Evolutionary conservation across 164 flowering plant species (phyloP).

Genomic region (Piper betle): DNA sequence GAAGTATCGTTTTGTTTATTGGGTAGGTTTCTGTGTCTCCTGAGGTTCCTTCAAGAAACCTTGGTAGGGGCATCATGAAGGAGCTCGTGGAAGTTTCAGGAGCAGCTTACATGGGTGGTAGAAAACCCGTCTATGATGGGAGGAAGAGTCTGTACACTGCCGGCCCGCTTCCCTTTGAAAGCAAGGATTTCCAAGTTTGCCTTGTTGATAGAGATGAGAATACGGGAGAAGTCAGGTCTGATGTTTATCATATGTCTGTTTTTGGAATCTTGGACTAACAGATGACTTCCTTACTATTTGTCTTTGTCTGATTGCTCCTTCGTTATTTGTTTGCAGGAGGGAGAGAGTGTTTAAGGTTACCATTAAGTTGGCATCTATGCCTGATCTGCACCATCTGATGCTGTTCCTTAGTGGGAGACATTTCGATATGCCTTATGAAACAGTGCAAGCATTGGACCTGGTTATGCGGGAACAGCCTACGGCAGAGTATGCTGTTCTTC

Average conservation of each 20-base stretch:
- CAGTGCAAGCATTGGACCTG: slow-evolving; percentile 59
- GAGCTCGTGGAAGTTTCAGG: slow-evolving; percentile 17
- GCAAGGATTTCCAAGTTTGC: slow-evolving; percentile 41
- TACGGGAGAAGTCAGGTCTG: slow-evolving; percentile 11
- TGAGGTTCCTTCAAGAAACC: slow-evolving; percentile 39
- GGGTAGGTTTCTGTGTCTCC: slow-evolving; percentile 59
- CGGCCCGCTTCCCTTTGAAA: slow-evolving; percentile 40
- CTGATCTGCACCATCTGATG: slow-evolving; percentile 36
- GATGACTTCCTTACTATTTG: neutral
- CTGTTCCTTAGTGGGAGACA: slow-evolving; percentile 34
- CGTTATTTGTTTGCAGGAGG: slow-evolving; percentile 23
- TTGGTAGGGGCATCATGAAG: slow-evolving; percentile 29
- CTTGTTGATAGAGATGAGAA: slow-evolving; percentile 19
- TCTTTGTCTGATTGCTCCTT: neutral
- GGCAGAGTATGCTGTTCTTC: slow-evolving; percentile 7
- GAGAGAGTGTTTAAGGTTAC: slow-evolving; percentile 49
- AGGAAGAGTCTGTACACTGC: slow-evolving; percentile 52
- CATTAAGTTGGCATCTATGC: slow-evolving; percentile 38
- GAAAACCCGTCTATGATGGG: slow-evolving; percentile 64
- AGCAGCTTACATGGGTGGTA: slow-evolving; percentile 26
- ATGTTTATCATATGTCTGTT: neutral
- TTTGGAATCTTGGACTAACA: neutral
- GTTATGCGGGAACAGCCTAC: slow-evolving; percentile 47
- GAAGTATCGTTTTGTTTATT: neutral
- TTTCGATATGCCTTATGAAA: slow-evolving; percentile 50